These are phyloP conservation scores for Vitis hybrid DNA, from an alignment of 177 flowering plant genomes.

Conservation along the genomic window DNA sequence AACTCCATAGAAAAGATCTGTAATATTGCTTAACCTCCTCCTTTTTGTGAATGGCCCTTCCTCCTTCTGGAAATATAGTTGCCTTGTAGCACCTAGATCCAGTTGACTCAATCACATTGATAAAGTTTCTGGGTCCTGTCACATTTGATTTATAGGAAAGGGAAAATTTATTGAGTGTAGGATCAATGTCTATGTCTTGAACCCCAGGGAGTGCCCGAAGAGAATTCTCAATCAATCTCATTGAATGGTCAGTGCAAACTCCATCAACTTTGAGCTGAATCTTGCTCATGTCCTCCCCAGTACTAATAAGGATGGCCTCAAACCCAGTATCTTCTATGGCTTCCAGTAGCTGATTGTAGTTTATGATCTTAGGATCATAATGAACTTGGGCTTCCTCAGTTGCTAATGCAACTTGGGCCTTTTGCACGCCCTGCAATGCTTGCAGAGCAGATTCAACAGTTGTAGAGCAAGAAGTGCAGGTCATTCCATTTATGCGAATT, in stretches of 20 bases:
- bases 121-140: constrained; percentile 73
- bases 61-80: constrained; percentile 53
- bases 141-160: constrained; percentile 63
- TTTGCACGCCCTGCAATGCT: constrained; percentile 56
- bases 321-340: constrained; percentile 69
- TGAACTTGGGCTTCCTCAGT: constrained; percentile 77
- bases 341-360: constrained; percentile 38
- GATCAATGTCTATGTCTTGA: constrained; percentile 40
- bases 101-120: constrained; percentile 57
- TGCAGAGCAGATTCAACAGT: constrained; percentile 60
- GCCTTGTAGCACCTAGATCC: constrained; percentile 58
- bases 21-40: constrained; percentile 59
- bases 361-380: constrained; percentile 55
- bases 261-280: constrained; percentile 68
- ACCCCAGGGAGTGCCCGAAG: constrained; percentile 74
- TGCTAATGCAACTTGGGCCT: constrained; percentile 72
- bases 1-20: constrained; percentile 69
- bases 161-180: constrained; percentile 39
- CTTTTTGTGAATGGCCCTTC: constrained; percentile 37
- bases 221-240: constrained; percentile 48
- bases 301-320: constrained; percentile 58
- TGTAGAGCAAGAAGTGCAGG: constrained; percentile 79
- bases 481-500: constrained; percentile 73
- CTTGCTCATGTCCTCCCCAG: constrained; percentile 59
- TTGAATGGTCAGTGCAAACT: constrained; percentile 29